Conservation (phyloP, 257 asterid species). For the Forsythia suspensa region DNA sequence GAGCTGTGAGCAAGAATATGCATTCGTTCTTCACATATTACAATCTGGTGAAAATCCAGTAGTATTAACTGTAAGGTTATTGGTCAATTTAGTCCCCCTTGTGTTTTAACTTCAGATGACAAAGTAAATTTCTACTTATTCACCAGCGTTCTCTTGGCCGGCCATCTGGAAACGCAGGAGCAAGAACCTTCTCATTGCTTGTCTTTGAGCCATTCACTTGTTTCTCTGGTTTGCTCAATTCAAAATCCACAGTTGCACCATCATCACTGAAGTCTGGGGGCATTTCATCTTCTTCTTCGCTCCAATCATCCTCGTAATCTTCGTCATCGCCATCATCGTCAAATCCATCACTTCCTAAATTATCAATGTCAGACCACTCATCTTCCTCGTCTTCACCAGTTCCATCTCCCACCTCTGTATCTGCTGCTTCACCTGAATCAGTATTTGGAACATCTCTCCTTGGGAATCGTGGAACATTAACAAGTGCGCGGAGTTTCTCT, state of each 20-base stretch:
- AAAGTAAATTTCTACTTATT: conserved; percentile 13
- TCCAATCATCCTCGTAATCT: conserved; percentile 58
- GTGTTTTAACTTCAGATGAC: background rate
- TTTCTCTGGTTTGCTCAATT: conserved; percentile 33
- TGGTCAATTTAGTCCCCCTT: conserved; percentile 10
- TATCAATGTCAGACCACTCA: conserved; percentile 70
- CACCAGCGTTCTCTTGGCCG: conserved; percentile 93
- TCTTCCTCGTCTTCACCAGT: conserved; percentile 52
- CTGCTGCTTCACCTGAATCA: conserved; percentile 38
- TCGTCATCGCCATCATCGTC: conserved; percentile 43
- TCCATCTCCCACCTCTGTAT: conserved; percentile 34
- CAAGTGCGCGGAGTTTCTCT: conserved; percentile 93
- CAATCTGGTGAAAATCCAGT: background rate
- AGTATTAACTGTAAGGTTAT: background rate
- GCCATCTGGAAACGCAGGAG: conserved; percentile 84
- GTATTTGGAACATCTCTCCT: conserved; percentile 37
- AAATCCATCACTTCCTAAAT: conserved; percentile 47
- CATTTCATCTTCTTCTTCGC: conserved; percentile 64
- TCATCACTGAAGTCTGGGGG: conserved; percentile 74
- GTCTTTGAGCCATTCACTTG: conserved; percentile 41
- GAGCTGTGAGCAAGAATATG: conserved; percentile 14
- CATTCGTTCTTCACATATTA: background rate
- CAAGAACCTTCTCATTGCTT: conserved; percentile 47
- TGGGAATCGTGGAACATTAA: conserved; percentile 60
- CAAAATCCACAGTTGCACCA: conserved; percentile 41